Base-by-base conservation (phyloP, 768 basidiomycete species). In the Phanerodontia chrysosporium region DNA sequence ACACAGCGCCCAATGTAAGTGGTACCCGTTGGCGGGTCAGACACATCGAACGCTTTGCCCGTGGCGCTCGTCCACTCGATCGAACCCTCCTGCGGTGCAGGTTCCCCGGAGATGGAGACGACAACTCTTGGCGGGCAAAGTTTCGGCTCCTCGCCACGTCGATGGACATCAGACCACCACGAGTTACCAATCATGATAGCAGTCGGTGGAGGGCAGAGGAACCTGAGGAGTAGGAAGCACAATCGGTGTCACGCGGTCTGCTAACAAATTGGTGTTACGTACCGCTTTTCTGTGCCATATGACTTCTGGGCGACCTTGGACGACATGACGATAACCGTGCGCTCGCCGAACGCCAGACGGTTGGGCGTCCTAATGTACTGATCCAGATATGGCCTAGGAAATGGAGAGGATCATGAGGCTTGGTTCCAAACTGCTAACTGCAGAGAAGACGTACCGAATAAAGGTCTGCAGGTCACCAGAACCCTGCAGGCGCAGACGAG, bases 271-370 rank as follows among this genome's bases (percentile, higher is more conserved):
- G 55, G 4, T 25, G 46, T 32, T 21, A 64, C 79, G 48, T 61
- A 90, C 89, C 95, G 83, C 73, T 97, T 97, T 73, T 98, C 95
- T 18, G 89, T 94, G 36, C 95, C 95, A 70, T 98, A 98, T 9
- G 92, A 94, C 70, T 98, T 96, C 78, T 98, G 96, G 2, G 93
- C 96, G 29, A 98, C 95, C 69, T 90, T 94, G 70, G 90, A 93
- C n/a, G 93, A 95, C 91, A 97, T 95, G 66, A 98, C 90, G 61
- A 98, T 90, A 60, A 98, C 84, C 3, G 94, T 93, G 49, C 94
- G 85, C 72, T 98, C 96, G 52, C 96, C 96, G 66, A 89, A 89
- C 1, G 89, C 90, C 48, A 97, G 81, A 29, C 95, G 83, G 70
- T 96, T 96, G 39, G 84, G 79, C 22, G 94, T 84, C 32, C 86